phyloP scores from a whole-genome alignment of 2,329 filamentous ascomycete species.

The Ceratocystiopsis sp. region DNA sequence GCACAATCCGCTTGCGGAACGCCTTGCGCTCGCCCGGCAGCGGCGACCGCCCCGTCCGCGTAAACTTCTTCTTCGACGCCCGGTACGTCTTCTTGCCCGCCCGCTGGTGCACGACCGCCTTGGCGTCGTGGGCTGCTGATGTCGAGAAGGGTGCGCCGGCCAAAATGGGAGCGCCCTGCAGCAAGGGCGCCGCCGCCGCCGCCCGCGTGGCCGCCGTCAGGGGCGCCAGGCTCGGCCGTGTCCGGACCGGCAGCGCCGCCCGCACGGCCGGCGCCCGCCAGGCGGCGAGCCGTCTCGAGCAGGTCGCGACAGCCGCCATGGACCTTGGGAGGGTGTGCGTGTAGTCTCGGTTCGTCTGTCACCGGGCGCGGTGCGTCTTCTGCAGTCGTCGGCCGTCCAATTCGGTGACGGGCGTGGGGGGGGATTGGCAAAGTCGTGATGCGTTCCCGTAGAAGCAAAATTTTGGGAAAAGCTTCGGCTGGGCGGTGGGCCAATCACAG shows the following conservation, averaged over 20 bases:
- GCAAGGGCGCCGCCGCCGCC: background rate
- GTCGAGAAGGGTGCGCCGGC: conserved; percentile 20
- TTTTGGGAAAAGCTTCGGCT: no score
- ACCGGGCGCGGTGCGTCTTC: no score
- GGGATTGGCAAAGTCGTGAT: no score
- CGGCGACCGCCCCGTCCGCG: conserved; percentile 36
- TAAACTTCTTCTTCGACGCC: conserved; percentile 15
- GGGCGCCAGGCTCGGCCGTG: background rate
- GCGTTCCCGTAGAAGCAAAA: no score
- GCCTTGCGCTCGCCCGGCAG: conserved; percentile 70
- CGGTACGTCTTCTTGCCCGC: conserved; percentile 26
- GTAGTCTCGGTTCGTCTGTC: background rate
- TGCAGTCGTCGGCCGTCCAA: no score
- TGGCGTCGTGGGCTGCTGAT: conserved; percentile 3
- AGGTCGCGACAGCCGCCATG: conserved; percentile 6
- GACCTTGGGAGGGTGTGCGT: background rate
- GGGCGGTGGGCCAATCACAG: no score
- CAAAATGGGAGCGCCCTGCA: no score
- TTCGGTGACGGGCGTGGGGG: no score
- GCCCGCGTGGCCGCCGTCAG: background rate
- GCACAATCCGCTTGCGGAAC: conserved; percentile 70
- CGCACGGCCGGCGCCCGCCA: conserved; percentile 3
- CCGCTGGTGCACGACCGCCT: conserved; percentile 10
- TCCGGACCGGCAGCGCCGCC: conserved; percentile 2
- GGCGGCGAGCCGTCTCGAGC: conserved; percentile 7